phyloP scores from a whole-genome alignment of 1,284 basidiomycete species.

The Neotropicomus parvogracilis region DNA sequence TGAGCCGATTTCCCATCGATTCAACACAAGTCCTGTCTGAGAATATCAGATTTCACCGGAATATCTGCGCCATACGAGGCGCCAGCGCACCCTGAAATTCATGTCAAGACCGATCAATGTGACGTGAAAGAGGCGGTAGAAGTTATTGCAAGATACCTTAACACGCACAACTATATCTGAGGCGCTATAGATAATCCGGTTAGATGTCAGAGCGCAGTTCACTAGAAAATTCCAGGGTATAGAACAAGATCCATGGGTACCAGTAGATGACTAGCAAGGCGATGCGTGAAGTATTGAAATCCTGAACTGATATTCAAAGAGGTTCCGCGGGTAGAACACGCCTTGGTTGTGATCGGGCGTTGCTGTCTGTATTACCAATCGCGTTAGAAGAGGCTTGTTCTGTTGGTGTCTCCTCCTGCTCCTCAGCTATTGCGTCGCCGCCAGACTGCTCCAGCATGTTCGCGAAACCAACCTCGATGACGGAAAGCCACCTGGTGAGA shows the following conservation, averaged over 20 bases:
- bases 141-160: constrained; percentile 81
- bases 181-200: constrained; percentile 16
- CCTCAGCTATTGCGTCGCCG: constrained; percentile 55
- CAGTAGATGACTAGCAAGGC: constrained; percentile 23
- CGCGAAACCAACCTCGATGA: constrained; percentile 69
- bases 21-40: constrained; percentile 11
- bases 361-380: constrained; percentile 16
- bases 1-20: constrained; percentile 29
- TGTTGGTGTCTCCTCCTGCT: constrained; percentile 42
- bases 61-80: constrained; percentile 97
- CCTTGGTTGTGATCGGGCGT: constrained; percentile 11
- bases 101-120: constrained; percentile 84
- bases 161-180: constrained; percentile 55
- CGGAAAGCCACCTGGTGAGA: constrained; percentile 75
- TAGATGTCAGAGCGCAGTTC: constrained; percentile 14
- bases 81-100: constrained; percentile 84
- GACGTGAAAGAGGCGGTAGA: constrained; percentile 80
- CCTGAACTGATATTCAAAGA: constrained; percentile 12
- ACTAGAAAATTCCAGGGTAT: constrained; percentile 15
- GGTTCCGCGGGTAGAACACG: constrained; percentile 17
- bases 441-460: constrained; percentile 55
- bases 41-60: constrained; percentile 85
- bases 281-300: constrained; percentile 7
- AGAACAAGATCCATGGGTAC: constrained; percentile 14
- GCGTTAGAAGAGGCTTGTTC: constrained; percentile 18